These are phyloP conservation scores for Trifolium pratense DNA, from an alignment of 306 rosid genomes.

Conservation along the genomic window DNA sequence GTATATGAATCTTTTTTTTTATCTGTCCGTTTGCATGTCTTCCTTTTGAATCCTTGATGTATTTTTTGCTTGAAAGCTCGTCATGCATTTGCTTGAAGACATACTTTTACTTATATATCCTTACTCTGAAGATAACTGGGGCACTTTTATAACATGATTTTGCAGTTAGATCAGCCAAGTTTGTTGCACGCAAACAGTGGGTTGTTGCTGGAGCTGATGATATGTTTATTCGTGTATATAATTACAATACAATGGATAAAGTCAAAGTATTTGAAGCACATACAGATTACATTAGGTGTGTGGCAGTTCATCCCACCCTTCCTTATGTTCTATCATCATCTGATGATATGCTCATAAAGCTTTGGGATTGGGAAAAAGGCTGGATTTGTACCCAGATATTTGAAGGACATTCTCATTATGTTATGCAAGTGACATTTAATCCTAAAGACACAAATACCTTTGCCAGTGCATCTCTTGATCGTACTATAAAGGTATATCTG, in stretches of 20 bases:
- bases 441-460: slow-evolving; percentile 99
- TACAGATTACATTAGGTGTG: slow-evolving; percentile 97
- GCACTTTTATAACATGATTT: slow-evolving; percentile 36
- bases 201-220: slow-evolving; percentile 99
- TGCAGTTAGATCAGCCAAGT: slow-evolving; percentile 99
- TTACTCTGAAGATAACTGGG: slow-evolving; percentile 24
- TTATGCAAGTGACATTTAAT: slow-evolving; percentile 99
- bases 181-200: slow-evolving; percentile 96
- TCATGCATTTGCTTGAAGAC: slow-evolving; percentile 36
- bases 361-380: slow-evolving; percentile 99
- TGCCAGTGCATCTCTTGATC: slow-evolving; percentile 99
- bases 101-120: slow-evolving; percentile 12
- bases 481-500: slow-evolving; percentile 86
- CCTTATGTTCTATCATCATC: slow-evolving; percentile 96
- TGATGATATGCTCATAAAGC: slow-evolving; percentile 99
- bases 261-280: slow-evolving; percentile 95
- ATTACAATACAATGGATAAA: slow-evolving; percentile 98
- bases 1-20: slow-evolving; percentile 46
- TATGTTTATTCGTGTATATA: slow-evolving; percentile 96
- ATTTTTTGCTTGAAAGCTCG: background rate
- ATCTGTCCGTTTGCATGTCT: slow-evolving; percentile 14
- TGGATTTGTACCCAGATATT: slow-evolving; percentile 98
- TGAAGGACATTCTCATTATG: slow-evolving; percentile 99
- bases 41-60: slow-evolving; percentile 27
- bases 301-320: slow-evolving; percentile 97